Conservation (phyloP, 768 basidiomycete species). For the Xerocomus potaroensis region DNA sequence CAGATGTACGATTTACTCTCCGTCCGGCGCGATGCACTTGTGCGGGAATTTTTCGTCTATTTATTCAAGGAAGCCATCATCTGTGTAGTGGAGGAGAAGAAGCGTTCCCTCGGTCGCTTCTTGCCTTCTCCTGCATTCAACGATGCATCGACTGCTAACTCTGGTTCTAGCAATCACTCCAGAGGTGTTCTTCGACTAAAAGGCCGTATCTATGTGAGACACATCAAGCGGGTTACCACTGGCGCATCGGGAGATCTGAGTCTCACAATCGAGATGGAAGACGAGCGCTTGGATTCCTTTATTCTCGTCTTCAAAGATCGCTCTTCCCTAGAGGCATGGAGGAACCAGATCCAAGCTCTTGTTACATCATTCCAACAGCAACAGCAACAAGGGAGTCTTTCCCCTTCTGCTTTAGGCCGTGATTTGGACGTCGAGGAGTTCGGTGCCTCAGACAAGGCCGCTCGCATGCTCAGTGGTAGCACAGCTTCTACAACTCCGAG, state of each 20-base stretch:
- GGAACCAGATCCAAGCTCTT: constrained; percentile 72
- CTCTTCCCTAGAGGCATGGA: constrained; percentile 87
- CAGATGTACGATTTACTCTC: constrained; percentile 91
- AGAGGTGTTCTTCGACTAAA: constrained; percentile 84
- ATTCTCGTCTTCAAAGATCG: constrained; percentile 94
- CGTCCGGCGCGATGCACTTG: constrained; percentile 83
- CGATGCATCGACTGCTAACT: constrained; percentile 44
- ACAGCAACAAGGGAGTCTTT: constrained; percentile 42
- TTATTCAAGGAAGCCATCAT: constrained; percentile 97
- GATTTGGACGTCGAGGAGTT: constrained; percentile 68
- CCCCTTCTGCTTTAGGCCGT: constrained; percentile 30
- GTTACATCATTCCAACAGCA: constrained; percentile 71
- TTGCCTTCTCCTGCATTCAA: constrained; percentile 60
- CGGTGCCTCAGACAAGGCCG: constrained; percentile 69
- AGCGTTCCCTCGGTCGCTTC: constrained; percentile 71
- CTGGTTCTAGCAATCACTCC: constrained; percentile 29
- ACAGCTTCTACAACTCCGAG: constrained; percentile 57
- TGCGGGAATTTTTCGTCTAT: constrained; percentile 94
- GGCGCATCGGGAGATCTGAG: constrained; percentile 82
- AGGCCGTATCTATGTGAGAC: constrained; percentile 92
- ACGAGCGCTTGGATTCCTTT: constrained; percentile 88
- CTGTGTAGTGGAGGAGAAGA: constrained; percentile 96
- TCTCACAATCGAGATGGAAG: constrained; percentile 97
- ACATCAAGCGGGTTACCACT: constrained; percentile 87
- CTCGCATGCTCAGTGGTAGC: constrained; percentile 77